Percentiles rank a stretch among this genome's conserved stretches.
These are phyloP conservation scores for Gossypium armourianum DNA, from an alignment of 441 rosid species.

Conservation along the genomic window DNA sequence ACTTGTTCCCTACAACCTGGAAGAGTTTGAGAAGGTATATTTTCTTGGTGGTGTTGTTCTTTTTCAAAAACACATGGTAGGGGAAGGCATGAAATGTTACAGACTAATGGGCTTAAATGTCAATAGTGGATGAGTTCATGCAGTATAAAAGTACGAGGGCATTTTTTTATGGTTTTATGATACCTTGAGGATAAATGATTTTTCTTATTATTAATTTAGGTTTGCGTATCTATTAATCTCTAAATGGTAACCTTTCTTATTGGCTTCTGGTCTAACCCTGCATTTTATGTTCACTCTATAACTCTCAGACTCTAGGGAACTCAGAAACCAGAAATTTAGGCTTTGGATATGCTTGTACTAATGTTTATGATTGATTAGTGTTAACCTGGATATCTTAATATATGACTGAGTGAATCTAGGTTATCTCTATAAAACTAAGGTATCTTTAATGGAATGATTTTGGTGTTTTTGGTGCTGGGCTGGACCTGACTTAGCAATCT, in stretches of 20 bases:
- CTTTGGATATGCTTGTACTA: not conserved
- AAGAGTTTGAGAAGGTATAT: conserved; percentile 68
- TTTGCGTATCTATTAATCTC: not conserved
- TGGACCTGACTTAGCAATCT: conserved; percentile 2
- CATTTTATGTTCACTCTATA: not conserved
- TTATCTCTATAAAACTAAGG: conserved; percentile 6
- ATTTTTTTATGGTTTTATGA: not conserved
- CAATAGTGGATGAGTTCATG: not conserved
- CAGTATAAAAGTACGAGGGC: not conserved
- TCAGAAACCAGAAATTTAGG: not conserved
- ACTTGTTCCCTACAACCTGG: conserved; percentile 50
- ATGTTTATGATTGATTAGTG: not conserved
- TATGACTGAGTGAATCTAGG: not conserved
- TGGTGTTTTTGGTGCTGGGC: not conserved
- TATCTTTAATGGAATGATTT: conserved; percentile 3
- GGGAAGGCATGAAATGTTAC: not conserved
- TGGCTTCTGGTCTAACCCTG: conserved; percentile 1
- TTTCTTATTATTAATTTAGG: not conserved
- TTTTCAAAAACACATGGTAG: not conserved
- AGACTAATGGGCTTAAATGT: not conserved
- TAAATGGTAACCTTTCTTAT: not conserved
- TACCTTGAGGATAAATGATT: not conserved
- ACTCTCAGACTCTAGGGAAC: not conserved
- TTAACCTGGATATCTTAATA: not conserved
- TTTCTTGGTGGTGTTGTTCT: not conserved